Conservation (phyloP, 768 basidiomycete genomes). For the Suillus discolor region DNA sequence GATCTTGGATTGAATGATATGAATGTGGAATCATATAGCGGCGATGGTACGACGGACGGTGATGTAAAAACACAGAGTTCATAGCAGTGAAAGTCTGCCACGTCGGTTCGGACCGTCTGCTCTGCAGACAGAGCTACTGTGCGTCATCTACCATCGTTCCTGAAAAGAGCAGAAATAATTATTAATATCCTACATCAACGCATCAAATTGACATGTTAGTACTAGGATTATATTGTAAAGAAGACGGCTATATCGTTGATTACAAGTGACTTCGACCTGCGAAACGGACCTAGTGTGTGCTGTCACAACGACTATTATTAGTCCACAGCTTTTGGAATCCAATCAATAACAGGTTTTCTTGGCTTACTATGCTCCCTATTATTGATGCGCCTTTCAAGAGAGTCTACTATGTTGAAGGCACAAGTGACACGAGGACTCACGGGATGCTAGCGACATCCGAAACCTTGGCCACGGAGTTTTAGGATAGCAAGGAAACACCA, state of each 20-base stretch:
- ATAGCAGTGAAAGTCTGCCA: conserved; percentile 6
- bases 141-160: not conserved
- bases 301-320: not conserved
- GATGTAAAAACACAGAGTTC: not conserved
- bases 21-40: conserved; percentile 55
- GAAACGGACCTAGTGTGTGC: not conserved
- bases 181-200: not conserved
- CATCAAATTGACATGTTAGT: not conserved
- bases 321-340: not conserved
- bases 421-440: not conserved
- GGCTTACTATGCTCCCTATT: not conserved
- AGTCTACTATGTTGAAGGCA: not conserved
- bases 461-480: not conserved
- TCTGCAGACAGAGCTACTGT: not conserved
- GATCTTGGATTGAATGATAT: conserved; percentile 92
- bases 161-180: not conserved
- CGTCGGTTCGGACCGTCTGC: not conserved
- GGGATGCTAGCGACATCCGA: not conserved
- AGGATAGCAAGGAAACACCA: not conserved
- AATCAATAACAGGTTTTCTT: not conserved
- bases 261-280: not conserved
- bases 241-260: not conserved
- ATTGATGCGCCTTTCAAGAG: not conserved
- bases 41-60: conserved; percentile 14
- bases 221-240: not conserved